Evolutionary conservation across 140 eudicot species (phyloP), one percentile per base, ranked within the genome.

Genomic region (Cichorium intybus): DNA sequence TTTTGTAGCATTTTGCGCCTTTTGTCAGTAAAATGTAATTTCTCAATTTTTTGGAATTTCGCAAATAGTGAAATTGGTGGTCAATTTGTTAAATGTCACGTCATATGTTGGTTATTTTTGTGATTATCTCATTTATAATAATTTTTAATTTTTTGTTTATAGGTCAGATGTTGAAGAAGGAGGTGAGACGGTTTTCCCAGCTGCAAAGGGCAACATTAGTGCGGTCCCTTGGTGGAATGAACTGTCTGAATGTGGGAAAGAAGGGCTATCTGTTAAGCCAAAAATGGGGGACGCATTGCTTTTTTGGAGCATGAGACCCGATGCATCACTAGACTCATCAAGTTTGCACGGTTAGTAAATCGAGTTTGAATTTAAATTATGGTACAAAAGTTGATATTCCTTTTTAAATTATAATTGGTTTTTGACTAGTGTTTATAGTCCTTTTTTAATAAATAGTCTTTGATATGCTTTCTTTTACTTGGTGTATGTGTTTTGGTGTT

Each of bases 121-220:
- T n/a, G n/a, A n/a, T n/a, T n/a, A 24, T 48, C 18, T 54, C 12
- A 6, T 52, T 2, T 64, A 56, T 26, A 14, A 39, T 0, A 7
- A 11, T 62, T 22, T 20, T 28, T 22, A 24, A 43, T 57, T 66
- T 35, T 35, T 66, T 33, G 4, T 20, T 61, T 70, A 55, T 85
- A 84, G 96, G 27, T 80, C 95, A 39, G 97, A 90, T 73, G 97
- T 90, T 69, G 97, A 90, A 78, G 97, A 91, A 82, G 96, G 97
- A 17, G 97, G 97, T n/a, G 97, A 91, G 79, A 87, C 97, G 24
- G 94, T 90, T 29, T 90, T 90, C 62, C 96, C 97, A 31, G 51
- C 80, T n/a, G 96, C 97, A 16, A 82, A 70, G 52, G 97, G 95
- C 23, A 90, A 87, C 69, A 41, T 80, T 41, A 90, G 95, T 55